Conservation (phyloP, 371 early-diverging fungal genomes). For the Smittium culicis region DNA sequence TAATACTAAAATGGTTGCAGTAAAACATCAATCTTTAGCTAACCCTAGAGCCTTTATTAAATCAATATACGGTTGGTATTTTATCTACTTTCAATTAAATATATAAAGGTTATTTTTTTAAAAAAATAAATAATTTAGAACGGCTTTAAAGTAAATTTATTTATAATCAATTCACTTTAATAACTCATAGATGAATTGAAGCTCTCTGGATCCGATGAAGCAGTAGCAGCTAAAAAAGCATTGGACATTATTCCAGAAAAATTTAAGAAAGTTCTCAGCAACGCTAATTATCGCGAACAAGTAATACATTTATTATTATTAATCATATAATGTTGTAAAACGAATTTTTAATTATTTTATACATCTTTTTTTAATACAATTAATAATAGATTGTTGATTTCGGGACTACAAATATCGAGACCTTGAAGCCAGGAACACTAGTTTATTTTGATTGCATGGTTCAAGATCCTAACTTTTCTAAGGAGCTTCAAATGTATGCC, state of each 20-base stretch:
- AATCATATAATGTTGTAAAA: background rate
- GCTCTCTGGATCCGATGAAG: background rate
- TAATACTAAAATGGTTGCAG: background rate
- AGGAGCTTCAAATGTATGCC: slow-evolving; percentile 25
- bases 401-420: background rate
- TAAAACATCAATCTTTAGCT: background rate
- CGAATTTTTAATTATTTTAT: background rate
- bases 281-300: background rate
- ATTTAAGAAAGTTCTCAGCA: background rate
- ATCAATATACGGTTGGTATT: background rate
- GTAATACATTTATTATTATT: background rate
- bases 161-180: too few species aligned
- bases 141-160: background rate
- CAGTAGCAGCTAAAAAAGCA: background rate
- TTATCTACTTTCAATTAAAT: background rate
- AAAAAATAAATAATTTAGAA: background rate
- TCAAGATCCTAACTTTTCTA: slow-evolving; percentile 41
- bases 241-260: background rate
- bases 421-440: slow-evolving; percentile 21
- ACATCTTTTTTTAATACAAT: too few species aligned
- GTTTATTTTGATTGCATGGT: slow-evolving; percentile 46
- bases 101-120: background rate
- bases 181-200: background rate
- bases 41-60: background rate
- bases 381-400: slow-evolving; percentile 1